A percentile compares a stretch with the other conserved stretches of the same genome.
phyloP scores from a whole-genome alignment of 2,329 filamentous ascomycete species.

The Nemania serpens region DNA sequence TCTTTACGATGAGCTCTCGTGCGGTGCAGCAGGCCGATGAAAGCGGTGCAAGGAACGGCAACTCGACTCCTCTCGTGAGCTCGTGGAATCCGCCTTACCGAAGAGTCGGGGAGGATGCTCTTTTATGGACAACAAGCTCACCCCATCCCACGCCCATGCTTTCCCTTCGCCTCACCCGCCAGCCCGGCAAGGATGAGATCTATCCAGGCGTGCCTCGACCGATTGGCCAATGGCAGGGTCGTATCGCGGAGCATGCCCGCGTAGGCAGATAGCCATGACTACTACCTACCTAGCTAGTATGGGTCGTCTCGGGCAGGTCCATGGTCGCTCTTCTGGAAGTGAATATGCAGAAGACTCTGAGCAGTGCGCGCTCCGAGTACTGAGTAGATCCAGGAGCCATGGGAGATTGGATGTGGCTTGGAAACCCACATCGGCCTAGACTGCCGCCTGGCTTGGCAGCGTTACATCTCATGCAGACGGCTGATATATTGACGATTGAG shows the following conservation, averaged over 20 bases:
- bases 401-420: neutral
- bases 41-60: neutral
- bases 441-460: constrained; percentile 7
- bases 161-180: neutral
- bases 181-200: neutral
- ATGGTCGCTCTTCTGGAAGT: neutral
- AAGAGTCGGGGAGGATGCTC: neutral
- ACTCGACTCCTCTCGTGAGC: neutral
- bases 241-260: constrained; percentile 10
- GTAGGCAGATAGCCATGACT: neutral
- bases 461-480: constrained; percentile 2
- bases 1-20: neutral
- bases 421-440: neutral
- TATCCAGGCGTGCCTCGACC: neutral
- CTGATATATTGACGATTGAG: constrained; percentile 8
- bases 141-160: neutral
- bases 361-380: too few species aligned
- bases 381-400: too few species aligned
- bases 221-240: constrained; percentile 10
- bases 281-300: neutral
- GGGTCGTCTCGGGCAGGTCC: neutral
- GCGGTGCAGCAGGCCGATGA: neutral
- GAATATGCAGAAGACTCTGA: too few species aligned
- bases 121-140: constrained; percentile 10
- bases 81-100: neutral